A percentile compares a stretch with the other conserved stretches of the same genome.
Evolutionary conservation across 768 basidiomycete genomes (phyloP).

Genomic region (Naganishia antarctica): DNA sequence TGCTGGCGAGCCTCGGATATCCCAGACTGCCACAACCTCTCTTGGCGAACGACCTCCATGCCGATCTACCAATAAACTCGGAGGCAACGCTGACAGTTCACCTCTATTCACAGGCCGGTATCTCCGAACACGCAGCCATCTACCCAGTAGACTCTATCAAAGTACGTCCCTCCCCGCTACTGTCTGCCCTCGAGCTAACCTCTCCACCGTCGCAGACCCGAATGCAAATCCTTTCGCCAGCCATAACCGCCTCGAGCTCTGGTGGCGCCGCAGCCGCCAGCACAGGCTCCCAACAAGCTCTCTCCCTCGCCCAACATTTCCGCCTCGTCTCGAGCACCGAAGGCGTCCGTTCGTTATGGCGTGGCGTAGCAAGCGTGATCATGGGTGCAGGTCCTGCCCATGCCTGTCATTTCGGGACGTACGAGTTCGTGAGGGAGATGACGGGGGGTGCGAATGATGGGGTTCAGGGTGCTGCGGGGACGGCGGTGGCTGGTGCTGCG

Average conservation of each 20-base stretch:
- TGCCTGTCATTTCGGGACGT: conserved; percentile 92
- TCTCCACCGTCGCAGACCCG: conserved; percentile 59
- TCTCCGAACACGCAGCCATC: conserved; percentile 98
- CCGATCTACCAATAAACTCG: too few relatives aligned
- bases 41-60: too few relatives aligned
- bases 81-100: not conserved
- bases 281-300: conserved; percentile 22
- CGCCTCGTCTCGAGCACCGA: conserved; percentile 79
- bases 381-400: conserved; percentile 96
- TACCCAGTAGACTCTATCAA: conserved; percentile 98
- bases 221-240: conserved; percentile 72
- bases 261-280: conserved; percentile 22
- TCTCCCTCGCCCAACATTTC: conserved; percentile 43
- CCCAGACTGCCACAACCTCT: too few relatives aligned
- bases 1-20: too few relatives aligned
- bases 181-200: too few relatives aligned
- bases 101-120: conserved; percentile 60
- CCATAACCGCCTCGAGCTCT: conserved; percentile 31
- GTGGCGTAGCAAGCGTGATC: conserved; percentile 92
- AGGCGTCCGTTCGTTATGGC: conserved; percentile 84
- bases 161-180: too few relatives aligned
- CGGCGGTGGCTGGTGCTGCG: conserved; percentile 85
- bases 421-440: conserved; percentile 90
- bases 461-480: conserved; percentile 73
- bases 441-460: conserved; percentile 68